These are phyloP conservation scores for Incumbomyces delicatus DNA, from an alignment of 2,329 filamentous ascomycete genomes.

Conservation along the genomic window DNA sequence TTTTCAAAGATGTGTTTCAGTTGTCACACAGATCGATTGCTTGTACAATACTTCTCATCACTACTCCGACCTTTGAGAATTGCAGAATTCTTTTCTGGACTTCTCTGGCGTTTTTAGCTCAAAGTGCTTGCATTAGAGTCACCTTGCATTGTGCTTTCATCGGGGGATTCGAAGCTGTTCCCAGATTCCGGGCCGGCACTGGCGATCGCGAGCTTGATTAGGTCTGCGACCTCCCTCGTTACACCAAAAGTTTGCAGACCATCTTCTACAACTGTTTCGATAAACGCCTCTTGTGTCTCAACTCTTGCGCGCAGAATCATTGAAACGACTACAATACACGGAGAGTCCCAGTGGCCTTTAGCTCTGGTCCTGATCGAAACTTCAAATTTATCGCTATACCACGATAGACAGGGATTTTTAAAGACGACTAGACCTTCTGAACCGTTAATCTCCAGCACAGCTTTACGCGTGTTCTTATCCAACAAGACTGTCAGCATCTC, in stretches of 20 bases:
- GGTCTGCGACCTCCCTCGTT: slow-evolving; percentile 3
- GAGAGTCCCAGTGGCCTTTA: too few relatives aligned
- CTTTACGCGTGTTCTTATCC: too few relatives aligned
- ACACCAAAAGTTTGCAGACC: neutral
- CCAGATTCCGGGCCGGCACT: neutral
- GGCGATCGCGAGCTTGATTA: neutral
- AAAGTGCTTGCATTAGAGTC: slow-evolving; percentile 5
- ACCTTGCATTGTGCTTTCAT: neutral
- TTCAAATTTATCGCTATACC: too few relatives aligned
- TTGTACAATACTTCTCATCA: neutral
- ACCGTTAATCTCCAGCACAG: too few relatives aligned
- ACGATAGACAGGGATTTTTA: too few relatives aligned
- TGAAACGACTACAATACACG: neutral
- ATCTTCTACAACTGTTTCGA: neutral
- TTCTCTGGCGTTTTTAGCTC: neutral
- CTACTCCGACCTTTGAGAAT: neutral
- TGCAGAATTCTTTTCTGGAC: neutral
- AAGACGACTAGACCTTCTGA: too few relatives aligned
- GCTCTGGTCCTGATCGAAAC: too few relatives aligned
- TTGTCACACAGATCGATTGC: slow-evolving; percentile 1
- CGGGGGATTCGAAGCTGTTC: neutral
- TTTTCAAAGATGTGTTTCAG: neutral
- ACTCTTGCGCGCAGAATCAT: neutral
- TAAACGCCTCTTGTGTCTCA: neutral
- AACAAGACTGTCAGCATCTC: too few relatives aligned